Evolutionary conservation across 768 basidiomycete genomes (phyloP).

Genomic region (Lactarius deliciosus): DNA sequence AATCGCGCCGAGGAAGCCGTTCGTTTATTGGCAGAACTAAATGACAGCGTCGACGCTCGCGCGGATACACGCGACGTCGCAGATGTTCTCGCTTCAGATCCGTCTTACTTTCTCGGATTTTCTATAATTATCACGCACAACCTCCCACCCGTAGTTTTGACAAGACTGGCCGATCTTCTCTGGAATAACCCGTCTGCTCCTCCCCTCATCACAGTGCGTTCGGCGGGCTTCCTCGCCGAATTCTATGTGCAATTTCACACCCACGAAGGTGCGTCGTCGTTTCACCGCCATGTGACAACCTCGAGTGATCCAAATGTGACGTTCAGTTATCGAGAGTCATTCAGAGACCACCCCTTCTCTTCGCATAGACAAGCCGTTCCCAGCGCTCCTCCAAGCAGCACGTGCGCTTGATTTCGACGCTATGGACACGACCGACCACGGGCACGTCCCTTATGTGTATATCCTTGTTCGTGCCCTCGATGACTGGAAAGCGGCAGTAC

Average conservation of each 20-base stretch:
- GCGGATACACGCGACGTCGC: conserved; percentile 58
- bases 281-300: neutral
- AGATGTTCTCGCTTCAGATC: conserved; percentile 55
- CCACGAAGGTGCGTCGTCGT: conserved; percentile 61
- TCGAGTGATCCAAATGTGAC: conserved; percentile 7
- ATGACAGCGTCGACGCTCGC: conserved; percentile 76
- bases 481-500: conserved; percentile 76
- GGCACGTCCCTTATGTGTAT: conserved; percentile 86
- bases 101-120: conserved; percentile 58
- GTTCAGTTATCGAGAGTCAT: conserved; percentile 83
- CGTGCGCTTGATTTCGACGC: conserved; percentile 65
- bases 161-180: conserved; percentile 59
- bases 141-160: conserved; percentile 54
- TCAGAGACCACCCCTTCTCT: conserved; percentile 73
- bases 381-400: conserved; percentile 72
- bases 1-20: conserved; percentile 79
- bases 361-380: conserved; percentile 88
- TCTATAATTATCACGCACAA: conserved; percentile 87
- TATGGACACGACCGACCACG: conserved; percentile 88
- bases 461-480: conserved; percentile 82
- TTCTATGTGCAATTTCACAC: conserved; percentile 89
- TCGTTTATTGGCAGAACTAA: conserved; percentile 76
- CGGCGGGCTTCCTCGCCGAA: conserved; percentile 87
- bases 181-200: conserved; percentile 63
- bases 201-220: conserved; percentile 75